Evolutionary conservation across 257 asterid genomes (phyloP), one percentile per base, ranked within the genome.

Genomic region (Buddleja alternifolia): DNA sequence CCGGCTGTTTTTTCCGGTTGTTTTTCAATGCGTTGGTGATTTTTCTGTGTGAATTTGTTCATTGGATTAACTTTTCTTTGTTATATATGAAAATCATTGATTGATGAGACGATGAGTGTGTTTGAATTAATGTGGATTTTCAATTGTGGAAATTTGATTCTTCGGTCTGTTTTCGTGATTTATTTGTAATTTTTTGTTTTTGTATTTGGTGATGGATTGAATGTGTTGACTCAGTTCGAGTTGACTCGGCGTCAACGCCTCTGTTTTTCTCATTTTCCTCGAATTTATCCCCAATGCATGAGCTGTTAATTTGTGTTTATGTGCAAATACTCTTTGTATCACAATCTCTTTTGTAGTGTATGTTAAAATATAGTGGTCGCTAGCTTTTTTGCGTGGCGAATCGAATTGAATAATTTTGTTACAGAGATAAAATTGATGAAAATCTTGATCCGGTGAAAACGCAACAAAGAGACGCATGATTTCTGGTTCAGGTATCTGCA

Each of bases 21-120:
- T 23, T 57, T 45, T 10, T 72, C 66, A 40, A 67, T 47, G 46
- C 23, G 44, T 56, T 54, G 67, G 8, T 63, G 20, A 3, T 46
- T 21, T 54, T 25, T 60, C 9, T 34, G n/a, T 68, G 54, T 64
- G 52, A 10, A 50, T 48, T 59, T 17, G 15, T 20, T 55, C 29
- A 36, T 19, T 25, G 34, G 19, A 19, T 42, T 69, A 61, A 17
- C 7, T 11, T 23, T 5, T 25, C 41, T 10, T 16, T 5, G 11
- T 58, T 52, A 45, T 42, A 48, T 3, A 11, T n/a, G 19, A 5
- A 58, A 59, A 46, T 60, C 47, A 12, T 62, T 61, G 65, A 21
- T 73, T 66, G 63, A 41, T 66, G 73, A 46, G 58, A 9, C 58
- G 10, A 58, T 63, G 42, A 21, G 63, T 47, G 73, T 56, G 78